Conservation (phyloP, 1,139 yeast species). For the Geotrichum citri-aurantii region DNA sequence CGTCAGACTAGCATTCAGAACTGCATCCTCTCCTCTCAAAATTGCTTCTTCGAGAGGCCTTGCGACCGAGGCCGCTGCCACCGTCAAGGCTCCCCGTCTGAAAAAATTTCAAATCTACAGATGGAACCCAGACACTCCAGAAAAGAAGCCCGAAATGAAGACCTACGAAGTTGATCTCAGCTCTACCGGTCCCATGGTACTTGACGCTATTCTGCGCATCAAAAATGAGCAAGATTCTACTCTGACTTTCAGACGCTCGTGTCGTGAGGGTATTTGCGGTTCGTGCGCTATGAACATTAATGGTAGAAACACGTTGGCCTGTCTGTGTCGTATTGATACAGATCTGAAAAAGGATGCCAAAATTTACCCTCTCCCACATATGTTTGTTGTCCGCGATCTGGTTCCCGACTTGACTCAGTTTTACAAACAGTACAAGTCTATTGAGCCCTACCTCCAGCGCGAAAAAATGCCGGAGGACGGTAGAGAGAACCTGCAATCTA, state of each 20-base stretch:
- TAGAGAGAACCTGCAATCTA: conserved; percentile 84
- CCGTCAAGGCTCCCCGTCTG: conserved; percentile 44
- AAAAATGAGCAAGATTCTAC: conserved; percentile 96
- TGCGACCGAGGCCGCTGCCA: conserved; percentile 24
- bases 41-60: conserved; percentile 19
- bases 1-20: conserved; percentile 1
- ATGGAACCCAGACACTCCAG: conserved; percentile 98
- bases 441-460: conserved; percentile 94
- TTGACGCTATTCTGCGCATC: conserved; percentile 90
- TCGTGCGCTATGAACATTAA: conserved; percentile 99
- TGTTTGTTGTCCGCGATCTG: conserved; percentile 94
- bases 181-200: conserved; percentile 95
- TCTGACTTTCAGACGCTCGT: conserved; percentile 92
- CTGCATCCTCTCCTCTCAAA: conserved; percentile 3
- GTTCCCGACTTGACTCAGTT: conserved; percentile 97
- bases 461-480: conserved; percentile 79
- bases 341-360: conserved; percentile 69
- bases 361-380: conserved; percentile 96
- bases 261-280: conserved; percentile 99
- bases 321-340: conserved; percentile 88
- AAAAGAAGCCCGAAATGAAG: conserved; percentile 82
- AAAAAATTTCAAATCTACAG: conserved; percentile 91
- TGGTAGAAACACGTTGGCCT: conserved; percentile 93
- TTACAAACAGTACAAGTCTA: conserved; percentile 97
- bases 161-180: conserved; percentile 79